Evolutionary conservation across 2,329 filamentous ascomycete genomes (phyloP), one percentile per base, ranked within the genome.

Genomic region (Penicillium fuscoglaucum): DNA sequence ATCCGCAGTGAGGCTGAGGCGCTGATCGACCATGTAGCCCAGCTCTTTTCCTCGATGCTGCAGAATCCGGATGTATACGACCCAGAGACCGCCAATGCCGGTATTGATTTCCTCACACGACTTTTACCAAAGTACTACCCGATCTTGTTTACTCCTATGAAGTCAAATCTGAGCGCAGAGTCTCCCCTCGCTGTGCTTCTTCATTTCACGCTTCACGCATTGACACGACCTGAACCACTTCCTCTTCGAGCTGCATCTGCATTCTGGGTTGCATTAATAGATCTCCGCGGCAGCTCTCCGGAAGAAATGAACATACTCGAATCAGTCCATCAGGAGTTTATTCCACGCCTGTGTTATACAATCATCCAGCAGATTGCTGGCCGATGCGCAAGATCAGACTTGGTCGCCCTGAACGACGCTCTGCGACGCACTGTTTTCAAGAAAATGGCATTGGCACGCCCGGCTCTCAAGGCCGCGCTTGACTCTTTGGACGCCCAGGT

Each of bases 231-330:
- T 0, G 78, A 80, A 39, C 76, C 77, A 10, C 70, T 80, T 15
- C 77, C 78, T n/a, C 75, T 80, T n/a, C 77, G 78, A 19, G 76
- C 78, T 29, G 74, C 77, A 5, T 74, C 77, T 35, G 67, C 72
- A 35, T 80, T 80, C 61, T 79, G 78, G 73, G 66, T 75, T n/a
- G 68, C 70, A 19, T 62, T 78, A 44, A 52, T 78, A 58, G 71
- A 72, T 53, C 65, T 79, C 57, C 69, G 71, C 19, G 65, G 53
- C 47, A 59, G 43, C 29, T 63, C 59, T 19, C 39, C 60, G 1
- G 61, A 64, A 24, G 65, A 72, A 28, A 66, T 65, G 4, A 59
- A 59, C 15, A 57, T 65, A 13, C 65, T 70, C 28, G 69, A 72
- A 44, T 63, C 64, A 37, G 71, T 73, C 12, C 65, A 75, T n/a